Evolutionary conservation across 352 stramenopile genomes (phyloP), one percentile per base, ranked within the genome.

Genomic region (Bremia lactucae): DNA sequence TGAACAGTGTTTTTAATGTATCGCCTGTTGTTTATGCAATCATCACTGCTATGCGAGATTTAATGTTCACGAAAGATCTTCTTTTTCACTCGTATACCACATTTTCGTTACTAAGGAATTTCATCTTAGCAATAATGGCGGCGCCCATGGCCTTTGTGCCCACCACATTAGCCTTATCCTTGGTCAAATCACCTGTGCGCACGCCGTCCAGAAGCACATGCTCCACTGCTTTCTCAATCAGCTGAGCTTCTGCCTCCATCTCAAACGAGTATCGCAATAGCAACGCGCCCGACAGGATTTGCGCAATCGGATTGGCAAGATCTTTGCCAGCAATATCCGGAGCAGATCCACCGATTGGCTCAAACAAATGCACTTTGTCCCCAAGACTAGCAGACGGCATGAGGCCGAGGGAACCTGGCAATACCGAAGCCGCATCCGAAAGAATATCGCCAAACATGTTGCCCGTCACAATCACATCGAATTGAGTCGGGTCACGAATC

Each of bases 391-490:
- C 96, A n/a, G 88, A 98, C n/a, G 95, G 95, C 55, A 98, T 94
- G 67, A 99, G 96, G 6, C 96, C 96, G 14, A 99, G 78, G 46
- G 89, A 98, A 26, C 96, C 96, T 8, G 97, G 95, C 24, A 99
- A 69, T 79, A 98, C 97, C 16, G 84, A 97, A 22, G 95, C 95
- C 25, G 97, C 95, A 55, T 99, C 96, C 52, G 89, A 98, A 3
- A 99, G 55, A 56, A 99, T 98, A 67, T 99, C 96, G 36, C 96
- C 96, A 68, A 99, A 99, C 68, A 99, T 97, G 72, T 99, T 99
- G 52, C 95, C 94, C 23, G 87, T 98, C 23, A 97, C 95, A 62
- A 99, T 98, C 33, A 97, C 96, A 63, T 99, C 96, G 55, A 99
- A 99, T 74, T 98, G 94, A 49, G 95, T 98, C 23, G 96, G 96